Evolutionary conservation across 495 filamentous ascomycete species (phyloP).

Genomic region (Penicillium taxi): DNA sequence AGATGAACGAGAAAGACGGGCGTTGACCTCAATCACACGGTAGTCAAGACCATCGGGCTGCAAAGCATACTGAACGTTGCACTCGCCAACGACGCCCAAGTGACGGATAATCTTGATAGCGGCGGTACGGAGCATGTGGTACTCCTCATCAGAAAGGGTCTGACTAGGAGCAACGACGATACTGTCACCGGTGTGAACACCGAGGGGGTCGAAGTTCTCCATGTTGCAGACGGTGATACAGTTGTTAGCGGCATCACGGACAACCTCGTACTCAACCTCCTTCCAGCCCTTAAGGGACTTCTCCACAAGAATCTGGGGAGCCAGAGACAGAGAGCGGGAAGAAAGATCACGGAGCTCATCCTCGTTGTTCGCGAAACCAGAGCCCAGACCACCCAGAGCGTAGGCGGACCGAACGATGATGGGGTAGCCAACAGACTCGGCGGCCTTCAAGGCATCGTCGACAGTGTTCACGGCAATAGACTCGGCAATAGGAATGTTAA

Average conservation of each 20-base stretch:
- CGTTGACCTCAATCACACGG: slow-evolving; percentile 97
- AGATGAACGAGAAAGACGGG: slow-evolving; percentile 88
- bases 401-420: slow-evolving; percentile 97
- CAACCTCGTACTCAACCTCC: slow-evolving; percentile 96
- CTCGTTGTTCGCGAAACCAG: slow-evolving; percentile 90
- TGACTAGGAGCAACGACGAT: slow-evolving; percentile 95
- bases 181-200: slow-evolving; percentile 94
- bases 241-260: slow-evolving; percentile 88
- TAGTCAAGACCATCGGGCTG: slow-evolving; percentile 94
- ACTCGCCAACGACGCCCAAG: slow-evolving; percentile 92
- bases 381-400: slow-evolving; percentile 89
- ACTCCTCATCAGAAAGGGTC: slow-evolving; percentile 93
- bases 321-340: slow-evolving; percentile 86
- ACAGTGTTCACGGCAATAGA: slow-evolving; percentile 85
- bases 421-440: slow-evolving; percentile 81
- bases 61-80: slow-evolving; percentile 95
- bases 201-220: slow-evolving; percentile 98
- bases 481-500: slow-evolving; percentile 93
- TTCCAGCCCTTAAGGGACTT: slow-evolving; percentile 99
- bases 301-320: slow-evolving; percentile 94
- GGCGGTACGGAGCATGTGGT: slow-evolving; percentile 95
- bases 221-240: slow-evolving; percentile 99
- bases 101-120: slow-evolving; percentile 96
- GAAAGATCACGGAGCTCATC: slow-evolving; percentile 90
- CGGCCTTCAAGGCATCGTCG: slow-evolving; percentile 83